A percentile compares a stretch with the other conserved stretches of the same genome.
These are phyloP conservation scores for Pholiota adiposa DNA, from an alignment of 1,284 basidiomycete genomes.

Conservation along the genomic window DNA sequence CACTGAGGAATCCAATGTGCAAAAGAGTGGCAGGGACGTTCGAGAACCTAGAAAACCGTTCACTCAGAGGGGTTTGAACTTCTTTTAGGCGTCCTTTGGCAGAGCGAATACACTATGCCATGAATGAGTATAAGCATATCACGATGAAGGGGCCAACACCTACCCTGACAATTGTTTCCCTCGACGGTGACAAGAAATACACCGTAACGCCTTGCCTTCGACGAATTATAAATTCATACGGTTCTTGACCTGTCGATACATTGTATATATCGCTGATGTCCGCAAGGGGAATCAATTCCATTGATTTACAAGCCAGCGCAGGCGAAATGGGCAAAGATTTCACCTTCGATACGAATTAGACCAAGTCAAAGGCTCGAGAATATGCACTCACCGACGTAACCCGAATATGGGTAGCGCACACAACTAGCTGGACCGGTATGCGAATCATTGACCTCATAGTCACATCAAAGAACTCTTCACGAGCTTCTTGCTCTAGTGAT, in stretches of 20 bases:
- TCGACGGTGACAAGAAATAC: slow-evolving; percentile 69
- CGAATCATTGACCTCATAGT: slow-evolving; percentile 67
- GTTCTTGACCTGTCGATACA: slow-evolving; percentile 72
- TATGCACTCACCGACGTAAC: slow-evolving; percentile 61
- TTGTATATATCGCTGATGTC: slow-evolving; percentile 89
- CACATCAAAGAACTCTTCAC: slow-evolving; percentile 58
- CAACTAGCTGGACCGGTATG: slow-evolving; percentile 63
- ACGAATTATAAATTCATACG: slow-evolving; percentile 83
- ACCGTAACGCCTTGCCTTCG: slow-evolving; percentile 70
- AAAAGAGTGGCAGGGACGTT: slow-evolving; percentile 85
- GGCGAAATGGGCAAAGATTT: slow-evolving; percentile 69
- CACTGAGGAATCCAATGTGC: slow-evolving; percentile 80
- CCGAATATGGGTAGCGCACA: slow-evolving; percentile 68
- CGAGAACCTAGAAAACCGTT: slow-evolving; percentile 76
- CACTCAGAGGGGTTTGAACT: slow-evolving; percentile 56
- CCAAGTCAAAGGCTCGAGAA: not conserved
- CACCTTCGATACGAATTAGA: slow-evolving; percentile 42
- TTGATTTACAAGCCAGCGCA: slow-evolving; percentile 68
- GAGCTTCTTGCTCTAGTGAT: slow-evolving; percentile 59
- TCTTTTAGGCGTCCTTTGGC: slow-evolving; percentile 73
- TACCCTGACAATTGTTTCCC: slow-evolving; percentile 81
- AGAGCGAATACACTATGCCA: slow-evolving; percentile 60
- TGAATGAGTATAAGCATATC: slow-evolving; percentile 4
- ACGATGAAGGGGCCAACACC: slow-evolving; percentile 1
- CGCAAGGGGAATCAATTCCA: slow-evolving; percentile 76